Evolutionary conservation across 2,329 filamentous ascomycete genomes (phyloP), one percentile per base, ranked within the genome.

Genomic region (Scytalidium sp.): DNA sequence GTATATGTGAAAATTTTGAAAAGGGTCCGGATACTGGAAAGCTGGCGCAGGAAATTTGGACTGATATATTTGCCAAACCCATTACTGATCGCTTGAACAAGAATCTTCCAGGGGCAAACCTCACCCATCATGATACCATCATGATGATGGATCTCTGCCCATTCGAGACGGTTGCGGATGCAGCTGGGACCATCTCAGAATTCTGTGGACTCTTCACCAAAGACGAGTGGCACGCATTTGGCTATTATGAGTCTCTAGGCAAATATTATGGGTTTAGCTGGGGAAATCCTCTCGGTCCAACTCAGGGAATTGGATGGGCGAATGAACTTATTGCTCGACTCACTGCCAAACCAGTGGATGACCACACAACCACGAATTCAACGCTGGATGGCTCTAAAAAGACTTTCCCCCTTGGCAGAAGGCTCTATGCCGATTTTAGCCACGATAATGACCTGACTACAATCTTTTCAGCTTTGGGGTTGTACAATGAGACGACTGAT

Each of bases 101-200:
- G 13, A 80, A 85, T 52, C 74, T 97, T 0, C 78, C 77, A 0
- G 87, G 87, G 2, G 84, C 80, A 4, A 82, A 87, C 53, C 66
- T 96, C 40, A 80, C 78, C 2, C 63, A 75, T 11, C 62, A 71
- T 1, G 84, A 93, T 27, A 81, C 84, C 1, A 73, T 91, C 50
- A 80, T 78, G 50, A 65, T 97, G 27, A 96, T 97, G 90, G 90
- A 96, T 60, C 75, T 96, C 52, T 97, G 92, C 62, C 85, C 92
- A 0, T 96, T 90, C 70, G 79, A 87, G 58, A 93, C 89, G 0
- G 83, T 96, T n/a, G 83, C 85, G 8, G 74, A 80, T 5, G 62
- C 69, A 0, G 69, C 76, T 2, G 78, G 72, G 3, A 75, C 68
- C 3, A 65, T 86, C 9, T 90, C 90, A 0, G 71, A 75, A 0